Conservation (phyloP, 306 rosid genomes). For the Begonia masoniana region DNA sequence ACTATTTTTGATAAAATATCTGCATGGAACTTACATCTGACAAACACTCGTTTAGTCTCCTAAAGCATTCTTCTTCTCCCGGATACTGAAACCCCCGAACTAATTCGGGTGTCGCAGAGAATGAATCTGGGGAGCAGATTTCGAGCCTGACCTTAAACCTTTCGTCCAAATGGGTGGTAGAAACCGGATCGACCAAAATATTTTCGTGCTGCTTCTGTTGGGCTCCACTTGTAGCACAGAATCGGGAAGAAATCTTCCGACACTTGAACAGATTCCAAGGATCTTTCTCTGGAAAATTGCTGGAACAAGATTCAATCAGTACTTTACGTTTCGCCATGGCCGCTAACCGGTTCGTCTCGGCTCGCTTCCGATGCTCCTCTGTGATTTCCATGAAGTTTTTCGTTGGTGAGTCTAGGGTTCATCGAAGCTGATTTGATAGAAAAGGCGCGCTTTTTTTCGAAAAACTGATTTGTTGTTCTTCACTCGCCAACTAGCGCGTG, state of each 20-base stretch:
- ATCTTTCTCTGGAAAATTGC: conserved; percentile 9
- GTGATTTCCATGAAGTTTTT: conserved; percentile 39
- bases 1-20: not conserved
- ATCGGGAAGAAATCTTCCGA: conserved; percentile 34
- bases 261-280: conserved; percentile 68
- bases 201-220: conserved; percentile 3
- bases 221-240: conserved; percentile 3
- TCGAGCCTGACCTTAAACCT: conserved; percentile 60
- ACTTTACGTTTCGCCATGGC: conserved; percentile 76
- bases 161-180: not conserved
- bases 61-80: conserved; percentile 28
- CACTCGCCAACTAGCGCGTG: too few species aligned
- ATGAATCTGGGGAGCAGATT: conserved; percentile 65
- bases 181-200: not conserved
- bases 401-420: too few species aligned
- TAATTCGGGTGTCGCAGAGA: conserved; percentile 38
- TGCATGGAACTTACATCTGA: conserved; percentile 25
- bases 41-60: conserved; percentile 24
- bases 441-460: too few species aligned
- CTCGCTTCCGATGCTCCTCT: conserved; percentile 54
- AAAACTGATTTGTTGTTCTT: too few species aligned
- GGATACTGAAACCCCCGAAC: conserved; percentile 27
- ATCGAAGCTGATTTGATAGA: too few species aligned
- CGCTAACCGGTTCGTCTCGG: conserved; percentile 61
- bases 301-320: conserved; percentile 23